phyloP scores from a whole-genome alignment of 768 basidiomycete genomes.

The Leccinum ochraceum region DNA sequence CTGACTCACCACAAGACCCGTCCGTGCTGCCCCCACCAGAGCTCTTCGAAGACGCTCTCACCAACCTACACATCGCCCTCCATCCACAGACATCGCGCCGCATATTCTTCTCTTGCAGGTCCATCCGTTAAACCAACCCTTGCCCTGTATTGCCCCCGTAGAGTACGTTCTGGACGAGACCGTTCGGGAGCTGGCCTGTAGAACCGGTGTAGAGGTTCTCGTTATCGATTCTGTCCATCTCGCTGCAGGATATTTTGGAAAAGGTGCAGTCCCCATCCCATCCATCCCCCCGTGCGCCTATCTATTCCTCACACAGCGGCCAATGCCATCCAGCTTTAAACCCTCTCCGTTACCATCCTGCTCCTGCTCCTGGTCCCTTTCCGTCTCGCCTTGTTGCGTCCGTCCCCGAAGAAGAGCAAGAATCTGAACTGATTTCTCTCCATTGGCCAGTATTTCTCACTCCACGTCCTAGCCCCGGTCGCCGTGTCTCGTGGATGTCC shows the following conservation, averaged over 20 bases:
- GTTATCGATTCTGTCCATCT: constrained; percentile 83
- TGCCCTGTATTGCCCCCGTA: constrained; percentile 75
- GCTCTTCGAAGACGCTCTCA: constrained; percentile 72
- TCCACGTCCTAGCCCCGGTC: constrained; percentile 44
- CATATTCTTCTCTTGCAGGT: constrained; percentile 54
- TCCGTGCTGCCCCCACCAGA: constrained; percentile 65
- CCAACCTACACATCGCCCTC: constrained; percentile 73
- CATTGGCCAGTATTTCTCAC: constrained; percentile 34
- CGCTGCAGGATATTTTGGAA: constrained; percentile 83
- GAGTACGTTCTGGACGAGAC: constrained; percentile 81
- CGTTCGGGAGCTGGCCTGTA: constrained; percentile 72
- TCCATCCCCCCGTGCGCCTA: constrained; percentile 10
- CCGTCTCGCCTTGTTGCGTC: constrained; percentile 29
- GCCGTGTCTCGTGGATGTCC: constrained; percentile 36
- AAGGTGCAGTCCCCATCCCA: constrained; percentile 46
- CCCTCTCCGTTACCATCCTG: constrained; percentile 66
- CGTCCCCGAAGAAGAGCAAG: constrained; percentile 43
- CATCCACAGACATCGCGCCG: constrained; percentile 81
- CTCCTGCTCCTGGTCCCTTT: constrained; percentile 22
- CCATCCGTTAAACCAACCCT: constrained; percentile 75
- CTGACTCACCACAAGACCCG: constrained; percentile 35
- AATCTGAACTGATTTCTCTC: constrained; percentile 48
- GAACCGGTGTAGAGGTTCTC: constrained; percentile 77
- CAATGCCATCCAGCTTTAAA: constrained; percentile 67
- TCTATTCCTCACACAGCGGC: constrained; percentile 51